A percentile compares a stretch with the other conserved stretches of the same genome.
phyloP scores from a whole-genome alignment of 192 early-diverging fungal species.

The Phlyctochytrium bullatum region DNA sequence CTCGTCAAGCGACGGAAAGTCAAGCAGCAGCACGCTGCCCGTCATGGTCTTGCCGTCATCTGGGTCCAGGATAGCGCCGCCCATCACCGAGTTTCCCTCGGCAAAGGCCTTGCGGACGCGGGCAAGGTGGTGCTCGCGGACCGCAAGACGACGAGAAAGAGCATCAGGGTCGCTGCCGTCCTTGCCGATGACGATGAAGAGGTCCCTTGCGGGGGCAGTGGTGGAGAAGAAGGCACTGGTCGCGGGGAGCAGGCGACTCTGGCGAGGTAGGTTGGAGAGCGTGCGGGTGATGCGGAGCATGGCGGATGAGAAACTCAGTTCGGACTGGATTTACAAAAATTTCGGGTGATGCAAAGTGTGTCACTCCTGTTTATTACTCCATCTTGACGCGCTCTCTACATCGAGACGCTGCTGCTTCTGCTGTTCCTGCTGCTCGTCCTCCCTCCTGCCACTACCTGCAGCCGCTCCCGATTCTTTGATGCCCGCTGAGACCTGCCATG shows the following conservation, averaged over 20 bases:
- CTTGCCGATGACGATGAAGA: constrained; percentile 29
- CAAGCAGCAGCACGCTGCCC: constrained; percentile 36
- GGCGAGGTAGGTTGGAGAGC: neutral
- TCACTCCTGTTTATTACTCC: neutral
- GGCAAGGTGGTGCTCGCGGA: constrained; percentile 24
- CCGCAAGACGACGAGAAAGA: constrained; percentile 15
- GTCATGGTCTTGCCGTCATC: constrained; percentile 22
- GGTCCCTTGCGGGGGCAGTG: neutral
- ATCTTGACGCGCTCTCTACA: neutral
- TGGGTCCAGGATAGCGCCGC: constrained; percentile 29
- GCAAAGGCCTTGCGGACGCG: constrained; percentile 8
- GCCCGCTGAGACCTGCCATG: too few relatives aligned
- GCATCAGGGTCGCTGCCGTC: constrained; percentile 31
- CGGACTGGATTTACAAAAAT: neutral
- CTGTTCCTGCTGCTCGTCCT: too few relatives aligned
- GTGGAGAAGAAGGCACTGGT: constrained; percentile 4
- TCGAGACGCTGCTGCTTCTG: neutral
- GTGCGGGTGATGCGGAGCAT: neutral
- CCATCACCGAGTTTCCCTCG: constrained; percentile 21
- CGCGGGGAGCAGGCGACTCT: neutral
- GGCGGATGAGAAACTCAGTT: neutral
- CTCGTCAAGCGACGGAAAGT: constrained; percentile 22
- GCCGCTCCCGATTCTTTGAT: too few relatives aligned
- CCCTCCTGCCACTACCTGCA: too few relatives aligned
- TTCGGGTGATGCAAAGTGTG: neutral